A percentile compares a stretch with the other conserved stretches of the same genome.
Conservation (phyloP, 805 yeast species). For the Kluyveromyces siamensis region DNA sequence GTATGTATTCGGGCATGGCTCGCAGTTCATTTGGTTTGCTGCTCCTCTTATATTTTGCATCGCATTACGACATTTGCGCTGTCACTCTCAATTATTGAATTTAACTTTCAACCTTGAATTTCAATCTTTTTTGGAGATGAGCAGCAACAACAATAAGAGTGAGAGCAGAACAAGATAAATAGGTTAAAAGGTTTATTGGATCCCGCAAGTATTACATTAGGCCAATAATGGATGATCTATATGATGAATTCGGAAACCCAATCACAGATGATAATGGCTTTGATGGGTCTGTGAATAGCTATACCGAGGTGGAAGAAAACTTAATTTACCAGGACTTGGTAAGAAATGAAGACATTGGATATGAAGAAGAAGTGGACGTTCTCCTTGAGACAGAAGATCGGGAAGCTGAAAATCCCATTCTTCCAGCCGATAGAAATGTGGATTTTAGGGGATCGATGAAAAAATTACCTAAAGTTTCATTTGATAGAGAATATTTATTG, state of each 20-base stretch:
- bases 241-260: constrained; percentile 52
- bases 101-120: background rate
- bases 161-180: background rate
- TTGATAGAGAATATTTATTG: constrained; percentile 54
- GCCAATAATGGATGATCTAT: constrained; percentile 46
- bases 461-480: constrained; percentile 48
- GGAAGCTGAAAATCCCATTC: constrained; percentile 55
- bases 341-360: constrained; percentile 35
- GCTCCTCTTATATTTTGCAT: no score
- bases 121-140: background rate
- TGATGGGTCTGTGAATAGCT: constrained; percentile 31
- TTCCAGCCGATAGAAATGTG: constrained; percentile 39
- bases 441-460: background rate
- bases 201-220: background rate
- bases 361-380: constrained; percentile 58
- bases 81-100: background rate
- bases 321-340: constrained; percentile 8
- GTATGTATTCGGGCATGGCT: constrained; percentile 17
- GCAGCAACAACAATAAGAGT: background rate
- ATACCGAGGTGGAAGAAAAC: constrained; percentile 7
- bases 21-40: no score
- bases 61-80: background rate
- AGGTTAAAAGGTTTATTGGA: background rate
- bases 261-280: constrained; percentile 45
- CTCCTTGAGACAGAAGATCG: constrained; percentile 45